These are phyloP conservation scores for Talaromyces sp. DNA, from an alignment of 2,329 filamentous ascomycete species.

Conservation along the genomic window DNA sequence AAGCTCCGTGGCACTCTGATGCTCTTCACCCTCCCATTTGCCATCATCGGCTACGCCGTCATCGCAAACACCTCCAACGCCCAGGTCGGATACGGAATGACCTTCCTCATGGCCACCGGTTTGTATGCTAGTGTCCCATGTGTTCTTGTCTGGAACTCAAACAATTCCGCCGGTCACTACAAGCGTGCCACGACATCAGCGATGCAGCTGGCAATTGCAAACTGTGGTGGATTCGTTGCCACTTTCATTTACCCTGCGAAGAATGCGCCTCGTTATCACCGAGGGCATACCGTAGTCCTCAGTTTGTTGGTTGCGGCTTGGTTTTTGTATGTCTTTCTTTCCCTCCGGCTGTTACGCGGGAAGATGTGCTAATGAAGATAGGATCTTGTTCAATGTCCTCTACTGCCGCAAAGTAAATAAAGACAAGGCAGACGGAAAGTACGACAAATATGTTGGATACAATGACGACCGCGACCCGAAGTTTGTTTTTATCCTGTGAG, in stretches of 20 bases:
- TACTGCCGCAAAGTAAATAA: conserved; percentile 63
- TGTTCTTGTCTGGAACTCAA: conserved; percentile 64
- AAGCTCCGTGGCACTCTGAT: conserved; percentile 60
- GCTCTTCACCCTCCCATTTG: conserved; percentile 60
- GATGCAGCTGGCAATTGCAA: conserved; percentile 64
- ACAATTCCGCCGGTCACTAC: conserved; percentile 67
- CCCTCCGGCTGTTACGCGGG: neutral
- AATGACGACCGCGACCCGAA: conserved; percentile 63
- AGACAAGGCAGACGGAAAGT: conserved; percentile 60
- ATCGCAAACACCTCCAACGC: conserved; percentile 56
- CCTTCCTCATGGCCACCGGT: conserved; percentile 64
- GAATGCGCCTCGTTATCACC: conserved; percentile 57
- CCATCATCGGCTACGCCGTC: conserved; percentile 63
- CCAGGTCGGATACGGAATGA: conserved; percentile 61
- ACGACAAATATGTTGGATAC: conserved; percentile 54
- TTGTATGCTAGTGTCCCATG: conserved; percentile 62
- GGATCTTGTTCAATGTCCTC: conserved; percentile 58
- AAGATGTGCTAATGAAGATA: conserved; percentile 27
- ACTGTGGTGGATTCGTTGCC: conserved; percentile 64
- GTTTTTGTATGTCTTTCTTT: conserved; percentile 54
- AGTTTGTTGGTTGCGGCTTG: conserved; percentile 60
- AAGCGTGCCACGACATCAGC: conserved; percentile 66
- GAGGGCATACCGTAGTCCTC: conserved; percentile 61
- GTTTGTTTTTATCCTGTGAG: conserved; percentile 59
- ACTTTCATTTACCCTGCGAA: conserved; percentile 60